Base-by-base conservation (phyloP, 1,284 basidiomycete genomes). In the Phlebopus sp. region DNA sequence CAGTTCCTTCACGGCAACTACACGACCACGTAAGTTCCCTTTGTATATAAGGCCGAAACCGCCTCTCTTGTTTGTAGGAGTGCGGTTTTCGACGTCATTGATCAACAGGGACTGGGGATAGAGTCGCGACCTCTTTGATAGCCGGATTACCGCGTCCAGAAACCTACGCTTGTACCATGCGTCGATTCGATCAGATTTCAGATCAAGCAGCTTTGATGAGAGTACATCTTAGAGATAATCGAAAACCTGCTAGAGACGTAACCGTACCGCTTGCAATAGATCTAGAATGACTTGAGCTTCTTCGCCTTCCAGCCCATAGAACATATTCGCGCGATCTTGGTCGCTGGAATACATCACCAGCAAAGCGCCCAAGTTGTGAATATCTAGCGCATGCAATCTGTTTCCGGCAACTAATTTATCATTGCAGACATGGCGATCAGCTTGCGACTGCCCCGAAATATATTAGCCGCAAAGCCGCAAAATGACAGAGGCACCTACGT, bases 141-240 rank as follows among this genome's bases (percentile, higher is more conserved):
- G 36, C 36, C 60, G 52, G 14, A 67, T 51, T 7, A 67, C 55
- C n/a, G 60, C 54, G 17, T 67, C 63, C 30, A 63, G 27, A 45
- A 62, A 65, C 17, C 60, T 47, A 17, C 57, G 63, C 42, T 54
- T 60, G 44, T 66, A 63, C 62, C 58, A 65, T 17, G 32, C 46
- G 27, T 65, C 54, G 18, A 67, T 38, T 27, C 50, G 43, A 14
- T 48, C 39, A 0, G 54, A 59, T 29, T 56, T 58, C 0, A 60
- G 18, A 45, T 65, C 57, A 25, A 66, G 61, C 19, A 63, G 35
- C 60, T 66, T 31, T 5, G 23, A 46, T 63, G 31, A 50, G 27
- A n/a, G 27, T 0, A 38, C 13, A n/a, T 2, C 21, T 31, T 32
- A 7, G 11, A 18, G 11, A 17, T 11, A 19, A 2, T 27, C 5